phyloP scores from a whole-genome alignment of 148 eudicot genomes.

The Persicaria maculosa region DNA sequence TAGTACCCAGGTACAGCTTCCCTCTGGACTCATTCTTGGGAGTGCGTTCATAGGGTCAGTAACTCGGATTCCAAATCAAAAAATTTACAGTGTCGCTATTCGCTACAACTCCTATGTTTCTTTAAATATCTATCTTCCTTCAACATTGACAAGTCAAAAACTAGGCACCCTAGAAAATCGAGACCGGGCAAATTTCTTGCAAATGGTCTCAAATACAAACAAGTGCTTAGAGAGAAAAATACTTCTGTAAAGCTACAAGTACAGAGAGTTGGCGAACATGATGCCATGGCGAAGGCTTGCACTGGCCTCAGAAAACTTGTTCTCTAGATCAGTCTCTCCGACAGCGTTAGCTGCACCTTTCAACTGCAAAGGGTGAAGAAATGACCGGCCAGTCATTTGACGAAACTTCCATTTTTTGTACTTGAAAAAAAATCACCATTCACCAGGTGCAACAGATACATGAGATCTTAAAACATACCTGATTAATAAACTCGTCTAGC shows the following conservation, averaged over 20 bases:
- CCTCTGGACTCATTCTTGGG: no score
- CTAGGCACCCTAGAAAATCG: neutral
- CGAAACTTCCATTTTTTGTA: no score
- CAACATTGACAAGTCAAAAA: neutral
- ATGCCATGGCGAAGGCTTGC: conserved; percentile 93
- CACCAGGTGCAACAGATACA: neutral
- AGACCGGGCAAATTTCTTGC: neutral
- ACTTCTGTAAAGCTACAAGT: conserved; percentile 31
- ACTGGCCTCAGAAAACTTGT: conserved; percentile 74
- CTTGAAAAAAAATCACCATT: neutral
- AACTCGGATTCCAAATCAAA: neutral
- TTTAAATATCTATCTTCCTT: neutral
- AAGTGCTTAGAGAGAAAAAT: neutral
- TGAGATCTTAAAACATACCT: conserved; percentile 32
- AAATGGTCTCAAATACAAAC: neutral
- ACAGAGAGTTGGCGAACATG: conserved; percentile 96
- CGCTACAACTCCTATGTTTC: neutral
- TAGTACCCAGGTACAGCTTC: no score
- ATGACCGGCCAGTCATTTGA: neutral
- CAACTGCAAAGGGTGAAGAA: conserved; percentile 38
- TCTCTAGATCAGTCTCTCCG: conserved; percentile 78
- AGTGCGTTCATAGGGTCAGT: no score
- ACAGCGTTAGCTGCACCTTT: conserved; percentile 90
- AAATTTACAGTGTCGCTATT: neutral
- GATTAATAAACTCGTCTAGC: conserved; percentile 94